Evolutionary conservation across 1,284 basidiomycete species (phyloP).

Genomic region (Coriolopsis trogii): DNA sequence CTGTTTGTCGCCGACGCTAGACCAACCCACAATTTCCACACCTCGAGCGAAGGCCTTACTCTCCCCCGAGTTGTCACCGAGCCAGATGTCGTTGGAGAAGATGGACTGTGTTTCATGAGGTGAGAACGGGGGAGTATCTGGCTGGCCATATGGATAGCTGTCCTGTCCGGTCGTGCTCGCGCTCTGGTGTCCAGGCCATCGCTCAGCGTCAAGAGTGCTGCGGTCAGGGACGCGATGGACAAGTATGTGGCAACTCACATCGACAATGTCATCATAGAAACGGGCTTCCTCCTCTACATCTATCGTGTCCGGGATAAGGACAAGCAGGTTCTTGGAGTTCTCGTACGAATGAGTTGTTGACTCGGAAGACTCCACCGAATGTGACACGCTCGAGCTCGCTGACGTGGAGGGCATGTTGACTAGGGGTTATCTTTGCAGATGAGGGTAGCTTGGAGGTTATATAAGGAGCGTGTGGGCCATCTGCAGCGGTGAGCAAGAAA

Average conservation of each 20-base stretch:
- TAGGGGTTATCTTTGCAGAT: not conserved
- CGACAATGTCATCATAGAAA: constrained; percentile 50
- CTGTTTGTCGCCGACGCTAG: constrained; percentile 61
- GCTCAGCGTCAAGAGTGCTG: not conserved
- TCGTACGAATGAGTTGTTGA: constrained; percentile 9
- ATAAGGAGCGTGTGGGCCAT: not conserved
- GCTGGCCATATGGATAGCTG: constrained; percentile 20
- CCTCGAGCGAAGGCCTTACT: constrained; percentile 59
- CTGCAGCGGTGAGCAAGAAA: too few relatives aligned
- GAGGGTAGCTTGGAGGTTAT: not conserved
- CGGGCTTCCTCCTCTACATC: constrained; percentile 50
- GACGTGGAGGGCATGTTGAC: not conserved
- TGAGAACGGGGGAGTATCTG: constrained; percentile 26
- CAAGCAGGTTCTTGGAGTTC: constrained; percentile 27
- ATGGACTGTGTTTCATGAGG: constrained; percentile 53
- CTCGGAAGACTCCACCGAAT: constrained; percentile 18
- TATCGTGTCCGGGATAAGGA: constrained; percentile 41
- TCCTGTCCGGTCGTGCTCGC: constrained; percentile 17
- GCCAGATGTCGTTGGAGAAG: constrained; percentile 65
- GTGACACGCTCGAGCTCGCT: not conserved
- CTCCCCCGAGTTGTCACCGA: constrained; percentile 59
- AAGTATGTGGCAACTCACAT: constrained; percentile 36
- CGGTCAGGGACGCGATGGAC: constrained; percentile 5
- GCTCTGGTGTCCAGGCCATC: too few relatives aligned
- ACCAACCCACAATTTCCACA: constrained; percentile 69